phyloP scores from a whole-genome alignment of 805 yeast species.

The Candida khao-thaluensis region DNA sequence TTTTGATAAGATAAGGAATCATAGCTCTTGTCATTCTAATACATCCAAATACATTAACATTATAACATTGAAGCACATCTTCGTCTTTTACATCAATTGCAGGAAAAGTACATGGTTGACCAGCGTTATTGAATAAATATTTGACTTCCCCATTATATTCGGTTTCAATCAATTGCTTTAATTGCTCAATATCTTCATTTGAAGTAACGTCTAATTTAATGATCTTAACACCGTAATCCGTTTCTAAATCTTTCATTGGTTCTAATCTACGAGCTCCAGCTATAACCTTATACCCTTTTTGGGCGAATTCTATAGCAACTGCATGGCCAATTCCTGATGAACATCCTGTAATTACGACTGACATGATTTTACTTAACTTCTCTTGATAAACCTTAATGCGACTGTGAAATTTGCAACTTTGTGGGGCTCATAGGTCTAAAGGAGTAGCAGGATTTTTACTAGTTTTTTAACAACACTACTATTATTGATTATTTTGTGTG shows the following conservation, averaged over 20 bases:
- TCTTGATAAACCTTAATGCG: no score
- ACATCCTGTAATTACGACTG: slow-evolving; percentile 49
- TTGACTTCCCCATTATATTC: slow-evolving; percentile 52
- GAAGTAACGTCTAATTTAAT: slow-evolving; percentile 59
- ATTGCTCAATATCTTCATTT: slow-evolving; percentile 43
- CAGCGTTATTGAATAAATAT: slow-evolving; percentile 72
- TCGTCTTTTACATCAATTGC: slow-evolving; percentile 65
- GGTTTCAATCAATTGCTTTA: slow-evolving; percentile 41
- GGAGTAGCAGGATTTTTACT: no score
- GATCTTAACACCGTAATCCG: slow-evolving; percentile 46
- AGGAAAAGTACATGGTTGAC: slow-evolving; percentile 70
- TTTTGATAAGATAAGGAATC: slow-evolving; percentile 52
- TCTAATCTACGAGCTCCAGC: slow-evolving; percentile 72
- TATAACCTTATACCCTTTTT: slow-evolving; percentile 56
- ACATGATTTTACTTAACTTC: not conserved
- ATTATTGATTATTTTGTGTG: no score
- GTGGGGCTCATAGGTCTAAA: no score
- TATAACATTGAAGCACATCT: slow-evolving; percentile 48
- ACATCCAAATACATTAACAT: slow-evolving; percentile 72
- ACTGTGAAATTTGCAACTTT: no score
- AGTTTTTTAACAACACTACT: no score
- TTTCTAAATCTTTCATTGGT: slow-evolving; percentile 53
- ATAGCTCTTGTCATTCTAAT: slow-evolving; percentile 62
- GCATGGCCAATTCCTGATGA: slow-evolving; percentile 57
- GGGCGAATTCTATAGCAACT: slow-evolving; percentile 48